Evolutionary conservation across 2,329 filamentous ascomycete genomes (phyloP), one percentile per base, ranked within the genome.

Genomic region (Talaromyces funiculosus): DNA sequence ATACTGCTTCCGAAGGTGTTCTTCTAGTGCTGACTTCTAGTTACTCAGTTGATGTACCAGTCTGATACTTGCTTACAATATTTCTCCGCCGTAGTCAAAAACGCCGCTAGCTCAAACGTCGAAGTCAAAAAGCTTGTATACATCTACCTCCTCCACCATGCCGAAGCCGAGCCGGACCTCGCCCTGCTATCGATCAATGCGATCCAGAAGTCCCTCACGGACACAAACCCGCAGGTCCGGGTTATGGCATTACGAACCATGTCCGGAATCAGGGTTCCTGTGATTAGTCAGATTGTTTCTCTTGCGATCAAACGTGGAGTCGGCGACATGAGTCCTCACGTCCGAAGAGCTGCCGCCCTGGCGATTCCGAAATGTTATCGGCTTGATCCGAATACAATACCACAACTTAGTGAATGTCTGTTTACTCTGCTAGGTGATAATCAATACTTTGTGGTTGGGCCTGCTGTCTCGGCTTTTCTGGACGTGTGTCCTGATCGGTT

Each of bases 121-220:
- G 92, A 96, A 71, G 92, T 97, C 75, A 95, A 97, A 78, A 97
- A 97, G 76, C 86, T 99, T 60, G 94, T 99, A 64, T 99, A 99
- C 80, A 96, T 97, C 73, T 99, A 97, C 77, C 86, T 99, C 64
- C 88, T 97, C 63, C 90, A 95, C 73, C 92, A 99, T 82, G 94
- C 94, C 73, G 94, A 97, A 74, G 86, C 92, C 65, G 94, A 97
- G 71, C 94, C 93, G 61, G 94, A 99, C 76, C 89, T 97, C 49
- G 92, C 94, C 20, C 84, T 99, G 38, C 84, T 99, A 47, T 96
- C 92, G 62, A 97, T 99, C 83, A 99, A 99, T 77, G 96, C 94
- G 6, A 97, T 99, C 68, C 94, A 99, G 72, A 97, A 97, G 77
- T 96, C 93, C 9, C 84, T 99, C 61, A 96, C 92, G 24, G 94